These are phyloP conservation scores for Populus alba DNA, from an alignment of 345 rosid genomes.

Conservation along the genomic window DNA sequence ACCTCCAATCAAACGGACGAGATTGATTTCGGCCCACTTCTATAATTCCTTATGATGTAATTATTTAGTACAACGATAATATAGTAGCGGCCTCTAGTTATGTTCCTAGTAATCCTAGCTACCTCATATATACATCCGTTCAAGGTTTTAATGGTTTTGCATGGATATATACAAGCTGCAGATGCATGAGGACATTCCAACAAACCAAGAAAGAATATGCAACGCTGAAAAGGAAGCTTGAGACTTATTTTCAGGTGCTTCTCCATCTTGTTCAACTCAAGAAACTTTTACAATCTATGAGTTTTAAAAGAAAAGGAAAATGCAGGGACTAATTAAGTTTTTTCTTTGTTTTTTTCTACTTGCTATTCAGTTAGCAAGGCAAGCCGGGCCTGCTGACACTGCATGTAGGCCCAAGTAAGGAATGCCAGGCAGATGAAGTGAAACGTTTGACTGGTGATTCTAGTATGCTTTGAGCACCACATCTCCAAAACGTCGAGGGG, in stretches of 20 bases:
- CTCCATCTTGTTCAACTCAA: neutral
- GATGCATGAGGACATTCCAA: slow-evolving; percentile 74
- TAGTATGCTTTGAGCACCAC: too few relatives aligned
- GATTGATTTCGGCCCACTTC: slow-evolving; percentile 2
- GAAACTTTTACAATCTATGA: neutral
- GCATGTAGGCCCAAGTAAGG: slow-evolving; percentile 56
- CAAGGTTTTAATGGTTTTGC: slow-evolving; percentile 3
- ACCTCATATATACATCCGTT: neutral
- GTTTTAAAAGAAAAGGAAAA: neutral
- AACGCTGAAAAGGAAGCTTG: slow-evolving; percentile 71
- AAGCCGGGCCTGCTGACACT: slow-evolving; percentile 63
- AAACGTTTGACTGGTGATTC: too few relatives aligned
- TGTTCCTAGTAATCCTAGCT: too few relatives aligned
- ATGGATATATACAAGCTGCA: slow-evolving; percentile 19
- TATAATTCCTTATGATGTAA: too few relatives aligned
- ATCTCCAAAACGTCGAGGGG: too few relatives aligned
- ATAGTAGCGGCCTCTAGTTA: too few relatives aligned
- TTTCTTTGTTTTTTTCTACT: neutral
- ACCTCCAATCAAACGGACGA: neutral
- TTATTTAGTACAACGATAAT: too few relatives aligned
- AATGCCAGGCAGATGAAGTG: neutral
- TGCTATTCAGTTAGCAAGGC: slow-evolving; percentile 63
- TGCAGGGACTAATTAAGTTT: too few relatives aligned
- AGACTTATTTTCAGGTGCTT: slow-evolving; percentile 76
- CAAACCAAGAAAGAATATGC: slow-evolving; percentile 82